Evolutionary conservation across 2,329 filamentous ascomycete genomes (phyloP).

Genomic region (Incumbomyces delicatus): DNA sequence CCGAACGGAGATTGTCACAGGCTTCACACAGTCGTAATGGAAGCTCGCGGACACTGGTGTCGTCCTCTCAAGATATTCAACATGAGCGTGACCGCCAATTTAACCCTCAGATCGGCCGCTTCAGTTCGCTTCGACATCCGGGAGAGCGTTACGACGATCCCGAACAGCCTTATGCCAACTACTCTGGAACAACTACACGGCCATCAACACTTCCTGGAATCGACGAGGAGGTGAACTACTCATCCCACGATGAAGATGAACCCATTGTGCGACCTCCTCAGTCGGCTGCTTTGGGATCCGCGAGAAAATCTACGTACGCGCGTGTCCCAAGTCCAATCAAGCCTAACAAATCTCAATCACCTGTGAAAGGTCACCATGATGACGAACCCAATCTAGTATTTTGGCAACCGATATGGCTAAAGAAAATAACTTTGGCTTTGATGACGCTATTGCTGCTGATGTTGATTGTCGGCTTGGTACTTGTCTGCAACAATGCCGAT

Average conservation of each 20-base stretch:
- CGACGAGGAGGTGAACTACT: conserved; percentile 5
- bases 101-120: conserved; percentile 3
- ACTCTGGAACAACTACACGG: neutral
- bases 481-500: conserved; percentile 14
- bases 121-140: conserved; percentile 5
- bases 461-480: conserved; percentile 14
- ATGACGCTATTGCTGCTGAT: conserved; percentile 12
- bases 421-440: conserved; percentile 12
- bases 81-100: conserved; percentile 7
- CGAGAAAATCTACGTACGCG: neutral
- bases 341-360: neutral
- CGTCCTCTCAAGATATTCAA: neutral
- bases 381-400: conserved; percentile 9
- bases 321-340: neutral
- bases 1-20: conserved; percentile 4
- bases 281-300: conserved; percentile 1
- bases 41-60: conserved; percentile 1
- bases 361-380: neutral
- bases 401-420: conserved; percentile 20
- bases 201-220: conserved; percentile 1
- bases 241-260: conserved; percentile 5
- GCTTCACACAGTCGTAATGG: neutral
- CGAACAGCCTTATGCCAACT: neutral
- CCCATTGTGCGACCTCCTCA: conserved; percentile 1
- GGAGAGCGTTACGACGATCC: conserved; percentile 6